Percentiles rank a stretch among this genome's conserved stretches.
Evolutionary conservation across 495 filamentous ascomycete genomes (phyloP).

Genomic region (Wilcoxina mikolae): DNA sequence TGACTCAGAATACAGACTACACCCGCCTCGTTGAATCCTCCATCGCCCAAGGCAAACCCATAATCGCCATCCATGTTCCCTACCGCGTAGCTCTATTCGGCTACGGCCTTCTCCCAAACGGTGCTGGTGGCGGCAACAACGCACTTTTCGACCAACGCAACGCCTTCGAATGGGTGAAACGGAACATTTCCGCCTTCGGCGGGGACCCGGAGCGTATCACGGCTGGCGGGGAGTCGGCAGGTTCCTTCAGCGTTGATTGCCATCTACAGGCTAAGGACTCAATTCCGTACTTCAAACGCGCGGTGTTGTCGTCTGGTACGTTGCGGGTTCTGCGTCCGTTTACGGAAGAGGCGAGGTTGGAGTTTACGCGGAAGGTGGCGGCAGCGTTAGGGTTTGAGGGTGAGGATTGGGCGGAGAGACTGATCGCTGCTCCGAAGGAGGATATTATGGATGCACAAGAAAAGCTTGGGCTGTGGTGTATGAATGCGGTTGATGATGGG

Average conservation of each 20-base stretch:
- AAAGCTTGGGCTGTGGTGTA: not conserved
- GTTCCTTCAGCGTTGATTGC: slow-evolving; percentile 20
- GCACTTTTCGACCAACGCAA: slow-evolving; percentile 54
- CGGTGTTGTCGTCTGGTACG: not conserved
- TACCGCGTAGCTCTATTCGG: not conserved
- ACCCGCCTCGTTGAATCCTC: not conserved
- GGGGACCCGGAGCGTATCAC: slow-evolving; percentile 48
- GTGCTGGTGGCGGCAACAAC: slow-evolving; percentile 30
- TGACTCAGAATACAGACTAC: no score
- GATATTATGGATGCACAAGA: not conserved
- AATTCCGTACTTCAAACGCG: not conserved
- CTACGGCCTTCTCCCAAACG: not conserved
- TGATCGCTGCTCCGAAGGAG: not conserved
- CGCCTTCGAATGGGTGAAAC: slow-evolving; percentile 49
- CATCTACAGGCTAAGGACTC: not conserved
- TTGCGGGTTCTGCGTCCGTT: not conserved
- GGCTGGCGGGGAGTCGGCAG: slow-evolving; percentile 42
- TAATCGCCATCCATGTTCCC: not conserved
- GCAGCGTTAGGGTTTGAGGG: not conserved
- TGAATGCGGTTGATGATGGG: slow-evolving; percentile 1
- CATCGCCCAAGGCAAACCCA: not conserved
- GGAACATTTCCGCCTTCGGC: slow-evolving; percentile 54
- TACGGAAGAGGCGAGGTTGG: not conserved
- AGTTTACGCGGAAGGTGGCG: not conserved
- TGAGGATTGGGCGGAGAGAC: not conserved